Conservation (phyloP, 2,329 filamentous ascomycete genomes). For the Fusarium brachygibbosum region DNA sequence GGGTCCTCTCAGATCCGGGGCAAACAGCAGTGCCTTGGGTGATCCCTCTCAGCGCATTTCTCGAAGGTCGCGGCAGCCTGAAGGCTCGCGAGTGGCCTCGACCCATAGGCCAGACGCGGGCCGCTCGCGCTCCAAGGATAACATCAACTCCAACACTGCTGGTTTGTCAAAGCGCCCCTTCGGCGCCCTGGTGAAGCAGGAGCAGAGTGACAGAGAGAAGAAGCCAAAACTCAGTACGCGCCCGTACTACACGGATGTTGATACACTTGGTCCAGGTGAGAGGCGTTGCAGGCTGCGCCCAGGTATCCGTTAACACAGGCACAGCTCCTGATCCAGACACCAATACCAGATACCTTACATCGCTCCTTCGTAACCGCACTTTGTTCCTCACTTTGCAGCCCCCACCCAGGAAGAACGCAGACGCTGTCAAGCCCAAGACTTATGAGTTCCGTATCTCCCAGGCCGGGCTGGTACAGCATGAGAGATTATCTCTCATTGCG, state of each 20-base stretch:
- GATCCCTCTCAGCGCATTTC: conserved; percentile 29
- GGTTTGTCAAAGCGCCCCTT: conserved; percentile 24
- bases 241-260: conserved; percentile 19
- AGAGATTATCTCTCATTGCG: conserved; percentile 24
- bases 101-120: not conserved
- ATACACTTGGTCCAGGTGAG: conserved; percentile 42
- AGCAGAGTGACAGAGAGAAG: conserved; percentile 2
- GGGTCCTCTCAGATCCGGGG: conserved; percentile 24
- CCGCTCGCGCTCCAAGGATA: not conserved
- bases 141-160: not conserved
- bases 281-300: not conserved
- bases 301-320: conserved; percentile 3
- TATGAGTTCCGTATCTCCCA: conserved; percentile 39
- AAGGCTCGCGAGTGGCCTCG: not conserved
- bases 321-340: conserved; percentile 34
- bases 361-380: conserved; percentile 35
- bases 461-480: conserved; percentile 40
- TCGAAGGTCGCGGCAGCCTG: conserved; percentile 1
- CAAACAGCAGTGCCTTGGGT: conserved; percentile 38
- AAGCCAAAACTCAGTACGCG: not conserved
- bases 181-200: conserved; percentile 2
- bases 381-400: conserved; percentile 29
- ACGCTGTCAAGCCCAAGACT: conserved; percentile 3
- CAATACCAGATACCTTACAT: conserved; percentile 35
- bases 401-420: conserved; percentile 6